A percentile compares a stretch with the other conserved stretches of the same genome.
Evolutionary conservation across 345 rosid genomes (phyloP).

Genomic region (Raphanus sativus): DNA sequence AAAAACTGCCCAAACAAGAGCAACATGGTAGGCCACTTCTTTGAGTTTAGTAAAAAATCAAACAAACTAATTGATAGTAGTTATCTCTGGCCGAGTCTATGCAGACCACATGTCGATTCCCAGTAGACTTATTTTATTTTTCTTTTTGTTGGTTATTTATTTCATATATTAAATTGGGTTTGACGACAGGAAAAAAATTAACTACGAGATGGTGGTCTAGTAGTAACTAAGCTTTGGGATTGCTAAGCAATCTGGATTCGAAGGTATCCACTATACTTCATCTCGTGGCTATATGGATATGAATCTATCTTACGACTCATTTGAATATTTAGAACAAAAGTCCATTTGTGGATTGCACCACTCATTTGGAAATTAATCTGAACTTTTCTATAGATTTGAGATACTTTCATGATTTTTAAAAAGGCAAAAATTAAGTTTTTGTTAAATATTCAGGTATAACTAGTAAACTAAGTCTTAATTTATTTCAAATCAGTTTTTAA

Average conservation of each 20-base stretch:
- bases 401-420: too few relatives aligned
- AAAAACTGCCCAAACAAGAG: constrained; percentile 19
- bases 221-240: too few relatives aligned
- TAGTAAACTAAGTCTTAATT: not conserved
- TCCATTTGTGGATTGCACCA: too few relatives aligned
- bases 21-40: constrained; percentile 1
- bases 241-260: too few relatives aligned
- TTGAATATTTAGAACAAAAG: too few relatives aligned
- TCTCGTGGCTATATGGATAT: too few relatives aligned
- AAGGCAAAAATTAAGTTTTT: not conserved
- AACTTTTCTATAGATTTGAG: too few relatives aligned
- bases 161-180: not conserved
- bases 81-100: not conserved
- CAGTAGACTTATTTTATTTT: not conserved
- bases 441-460: not conserved
- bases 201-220: too few relatives aligned
- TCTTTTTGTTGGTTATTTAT: not conserved
- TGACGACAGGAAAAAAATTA: too few relatives aligned
- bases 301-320: too few relatives aligned
- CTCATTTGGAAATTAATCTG: too few relatives aligned
- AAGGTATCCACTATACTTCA: too few relatives aligned
- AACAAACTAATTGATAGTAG: not conserved
- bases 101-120: not conserved
- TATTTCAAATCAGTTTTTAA: not conserved
- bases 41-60: not conserved